A percentile compares a stretch with the other conserved stretches of the same genome.
These are phyloP conservation scores for Xylariaceae sp. DNA, from an alignment of 2,329 filamentous ascomycete genomes.

Conservation along the genomic window DNA sequence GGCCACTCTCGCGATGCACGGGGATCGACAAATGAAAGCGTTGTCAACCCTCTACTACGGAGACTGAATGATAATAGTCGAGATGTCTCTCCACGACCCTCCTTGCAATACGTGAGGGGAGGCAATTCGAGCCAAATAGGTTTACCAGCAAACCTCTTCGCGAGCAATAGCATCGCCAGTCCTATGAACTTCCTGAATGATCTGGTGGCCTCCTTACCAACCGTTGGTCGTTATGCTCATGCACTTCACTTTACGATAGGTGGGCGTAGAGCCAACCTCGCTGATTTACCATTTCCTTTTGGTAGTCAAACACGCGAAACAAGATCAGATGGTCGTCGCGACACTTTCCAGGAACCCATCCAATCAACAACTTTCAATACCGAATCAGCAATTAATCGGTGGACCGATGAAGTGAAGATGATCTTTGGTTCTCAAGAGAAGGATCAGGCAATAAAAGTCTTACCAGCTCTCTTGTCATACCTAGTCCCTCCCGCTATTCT, in stretches of 20 bases:
- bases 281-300: constrained; percentile 43
- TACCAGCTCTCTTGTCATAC: constrained; percentile 64
- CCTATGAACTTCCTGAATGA: constrained; percentile 54
- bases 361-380: constrained; percentile 73
- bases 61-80: constrained; percentile 46
- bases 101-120: constrained; percentile 36
- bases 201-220: constrained; percentile 51
- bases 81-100: constrained; percentile 46
- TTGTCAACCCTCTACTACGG: constrained; percentile 80
- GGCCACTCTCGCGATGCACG: constrained; percentile 51
- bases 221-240: constrained; percentile 45
- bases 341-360: constrained; percentile 57
- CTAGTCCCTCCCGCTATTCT: constrained; percentile 83
- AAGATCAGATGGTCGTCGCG: constrained; percentile 47
- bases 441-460: constrained; percentile 66
- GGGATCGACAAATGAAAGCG: constrained; percentile 67
- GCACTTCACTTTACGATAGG: constrained; percentile 59
- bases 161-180: constrained; percentile 40
- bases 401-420: constrained; percentile 85
- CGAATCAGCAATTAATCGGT: constrained; percentile 69
- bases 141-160: constrained; percentile 44
- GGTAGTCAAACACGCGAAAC: constrained; percentile 35
- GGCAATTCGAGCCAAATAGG: constrained; percentile 51
- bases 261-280: constrained; percentile 45
- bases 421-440: constrained; percentile 67